These are phyloP conservation scores for Penicillium sp. DNA, from an alignment of 2,329 filamentous ascomycete genomes.

Conservation along the genomic window DNA sequence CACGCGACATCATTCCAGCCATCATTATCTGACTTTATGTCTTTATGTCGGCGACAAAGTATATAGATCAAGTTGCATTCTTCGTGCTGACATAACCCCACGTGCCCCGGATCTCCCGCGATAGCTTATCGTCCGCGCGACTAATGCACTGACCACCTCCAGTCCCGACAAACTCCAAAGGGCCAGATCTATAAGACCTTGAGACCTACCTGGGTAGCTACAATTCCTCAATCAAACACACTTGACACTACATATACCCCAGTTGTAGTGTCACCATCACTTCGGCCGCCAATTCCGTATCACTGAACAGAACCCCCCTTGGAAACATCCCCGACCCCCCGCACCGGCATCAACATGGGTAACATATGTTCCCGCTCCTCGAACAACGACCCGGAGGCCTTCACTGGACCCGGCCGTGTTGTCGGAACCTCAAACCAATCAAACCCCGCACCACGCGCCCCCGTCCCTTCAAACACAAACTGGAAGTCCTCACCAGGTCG, in stretches of 20 bases:
- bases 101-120: constrained; percentile 6
- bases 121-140: constrained; percentile 1
- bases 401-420: constrained; percentile 70
- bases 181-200: neutral
- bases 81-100: constrained; percentile 4
- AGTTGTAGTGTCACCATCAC: neutral
- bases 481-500: constrained; percentile 53
- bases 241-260: neutral
- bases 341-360: constrained; percentile 62
- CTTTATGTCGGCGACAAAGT: neutral
- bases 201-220: neutral
- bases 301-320: neutral
- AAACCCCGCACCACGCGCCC: constrained; percentile 53
- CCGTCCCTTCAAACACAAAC: constrained; percentile 47
- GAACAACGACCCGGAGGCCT: constrained; percentile 58
- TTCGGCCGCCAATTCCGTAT: neutral
- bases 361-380: constrained; percentile 78
- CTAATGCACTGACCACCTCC: neutral
- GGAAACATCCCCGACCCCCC: neutral
- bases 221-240: neutral
- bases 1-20: neutral
- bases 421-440: constrained; percentile 57
- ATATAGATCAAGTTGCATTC: neutral
- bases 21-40: neutral
- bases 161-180: neutral